phyloP scores from a whole-genome alignment of 2,329 filamentous ascomycete species.

The Zymoseptoria tritici region DNA sequence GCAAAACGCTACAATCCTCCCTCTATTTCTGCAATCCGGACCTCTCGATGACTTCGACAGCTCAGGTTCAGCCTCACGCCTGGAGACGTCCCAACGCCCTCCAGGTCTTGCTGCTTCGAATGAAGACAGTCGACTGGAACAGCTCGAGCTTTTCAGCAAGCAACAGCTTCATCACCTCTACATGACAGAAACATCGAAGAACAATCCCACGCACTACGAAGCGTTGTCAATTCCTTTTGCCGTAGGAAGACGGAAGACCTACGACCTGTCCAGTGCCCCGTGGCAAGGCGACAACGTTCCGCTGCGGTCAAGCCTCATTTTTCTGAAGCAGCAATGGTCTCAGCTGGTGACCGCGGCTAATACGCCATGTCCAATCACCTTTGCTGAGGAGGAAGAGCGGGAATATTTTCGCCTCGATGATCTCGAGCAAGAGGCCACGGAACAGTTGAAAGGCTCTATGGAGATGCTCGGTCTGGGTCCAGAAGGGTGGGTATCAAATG shows the following conservation, averaged over 20 bases:
- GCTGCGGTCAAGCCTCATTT: conserved; percentile 16
- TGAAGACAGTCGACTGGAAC: not conserved
- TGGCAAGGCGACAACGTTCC: conserved; percentile 24
- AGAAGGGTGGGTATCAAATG: conserved; percentile 18
- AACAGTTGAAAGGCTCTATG: conserved; percentile 17
- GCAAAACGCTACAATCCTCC: conserved; percentile 34
- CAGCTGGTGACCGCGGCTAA: conserved; percentile 1
- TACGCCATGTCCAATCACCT: conserved; percentile 13
- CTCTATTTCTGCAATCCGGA: conserved; percentile 32
- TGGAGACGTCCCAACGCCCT: not conserved
- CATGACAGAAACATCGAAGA: conserved; percentile 8
- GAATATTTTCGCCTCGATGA: conserved; percentile 24
- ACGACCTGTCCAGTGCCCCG: conserved; percentile 11
- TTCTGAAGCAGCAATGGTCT: conserved; percentile 13
- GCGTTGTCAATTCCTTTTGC: conserved; percentile 16
- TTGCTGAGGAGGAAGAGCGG: conserved; percentile 8
- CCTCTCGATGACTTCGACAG: conserved; percentile 36
- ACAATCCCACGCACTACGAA: conserved; percentile 14
- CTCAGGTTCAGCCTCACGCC: conserved; percentile 10
- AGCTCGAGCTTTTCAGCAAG: conserved; percentile 3
- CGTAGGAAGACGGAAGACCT: conserved; percentile 16
- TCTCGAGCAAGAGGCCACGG: conserved; percentile 13
- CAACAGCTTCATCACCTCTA: conserved; percentile 14
- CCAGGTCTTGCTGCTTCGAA: not conserved
- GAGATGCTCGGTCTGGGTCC: conserved; percentile 12